Conservation (phyloP, 2,329 filamentous ascomycete species). For the Cercospora citrullina region DNA sequence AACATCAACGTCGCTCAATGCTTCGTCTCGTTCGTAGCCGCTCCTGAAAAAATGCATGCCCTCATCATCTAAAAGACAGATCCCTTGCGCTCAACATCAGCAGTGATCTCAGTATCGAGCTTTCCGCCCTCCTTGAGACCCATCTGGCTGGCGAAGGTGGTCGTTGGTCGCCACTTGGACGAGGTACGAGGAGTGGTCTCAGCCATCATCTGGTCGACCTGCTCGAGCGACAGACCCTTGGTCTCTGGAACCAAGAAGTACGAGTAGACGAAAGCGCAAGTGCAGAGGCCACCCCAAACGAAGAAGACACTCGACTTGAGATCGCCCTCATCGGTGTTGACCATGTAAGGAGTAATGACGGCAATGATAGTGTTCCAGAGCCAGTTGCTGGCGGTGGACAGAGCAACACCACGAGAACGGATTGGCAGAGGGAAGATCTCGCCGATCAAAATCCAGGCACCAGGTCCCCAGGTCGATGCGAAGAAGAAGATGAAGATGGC, state of each 20-base stretch:
- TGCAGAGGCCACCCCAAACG: slow-evolving; percentile 54
- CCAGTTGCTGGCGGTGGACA: slow-evolving; percentile 90
- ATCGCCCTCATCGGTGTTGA: slow-evolving; percentile 57
- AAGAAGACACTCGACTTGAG: slow-evolving; percentile 48
- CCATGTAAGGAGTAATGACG: slow-evolving; percentile 60
- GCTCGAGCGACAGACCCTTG: slow-evolving; percentile 80
- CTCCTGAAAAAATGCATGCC: slow-evolving; percentile 19
- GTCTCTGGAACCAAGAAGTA: slow-evolving; percentile 69
- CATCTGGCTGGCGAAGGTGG: slow-evolving; percentile 39
- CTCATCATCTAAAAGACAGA: slow-evolving; percentile 35
- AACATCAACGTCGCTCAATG: slow-evolving; percentile 11
- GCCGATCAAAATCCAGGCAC: slow-evolving; percentile 71
- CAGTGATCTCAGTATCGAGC: slow-evolving; percentile 33
- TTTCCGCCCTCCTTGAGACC: slow-evolving; percentile 37
- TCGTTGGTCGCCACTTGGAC: slow-evolving; percentile 59
- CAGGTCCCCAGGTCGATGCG: slow-evolving; percentile 83
- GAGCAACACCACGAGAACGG: slow-evolving; percentile 79
- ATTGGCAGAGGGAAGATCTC: slow-evolving; percentile 90
- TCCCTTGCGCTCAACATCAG: slow-evolving; percentile 40
- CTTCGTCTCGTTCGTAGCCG: slow-evolving; percentile 29
- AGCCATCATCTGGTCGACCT: slow-evolving; percentile 89
- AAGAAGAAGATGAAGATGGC: slow-evolving; percentile 94
- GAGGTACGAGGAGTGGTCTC: slow-evolving; percentile 77
- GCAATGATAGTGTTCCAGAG: slow-evolving; percentile 59
- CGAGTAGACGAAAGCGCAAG: slow-evolving; percentile 51